These are phyloP conservation scores for Penstemon barbatus DNA, from an alignment of 257 asterid species.

Conservation along the genomic window DNA sequence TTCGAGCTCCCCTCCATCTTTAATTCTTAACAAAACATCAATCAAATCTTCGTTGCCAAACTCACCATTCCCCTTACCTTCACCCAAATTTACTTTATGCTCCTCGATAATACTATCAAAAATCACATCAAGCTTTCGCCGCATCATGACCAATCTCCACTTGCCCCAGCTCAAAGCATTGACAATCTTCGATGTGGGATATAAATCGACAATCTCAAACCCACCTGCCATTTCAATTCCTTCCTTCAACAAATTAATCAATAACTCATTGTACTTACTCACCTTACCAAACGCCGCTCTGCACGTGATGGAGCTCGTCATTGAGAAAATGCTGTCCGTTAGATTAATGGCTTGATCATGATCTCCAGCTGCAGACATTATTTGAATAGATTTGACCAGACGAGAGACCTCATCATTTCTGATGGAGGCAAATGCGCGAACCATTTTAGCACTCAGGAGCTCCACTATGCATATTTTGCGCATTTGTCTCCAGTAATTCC, in stretches of 20 bases:
- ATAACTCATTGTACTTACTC: neutral
- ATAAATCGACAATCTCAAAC: slow-evolving; percentile 22
- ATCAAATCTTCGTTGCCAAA: slow-evolving; percentile 31
- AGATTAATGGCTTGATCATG: neutral
- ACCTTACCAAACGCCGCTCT: slow-evolving; percentile 33
- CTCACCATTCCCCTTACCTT: slow-evolving; percentile 23
- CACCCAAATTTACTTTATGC: slow-evolving; percentile 12
- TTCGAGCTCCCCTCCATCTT: slow-evolving; percentile 20
- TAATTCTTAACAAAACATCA: slow-evolving; percentile 28
- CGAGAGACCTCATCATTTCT: slow-evolving; percentile 23
- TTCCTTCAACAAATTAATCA: slow-evolving; percentile 4
- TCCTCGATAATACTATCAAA: slow-evolving; percentile 23
- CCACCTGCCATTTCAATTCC: neutral
- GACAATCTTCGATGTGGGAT: slow-evolving; percentile 17
- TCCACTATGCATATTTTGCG: slow-evolving; percentile 33
- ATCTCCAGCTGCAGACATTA: neutral
- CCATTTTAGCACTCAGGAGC: slow-evolving; percentile 27
- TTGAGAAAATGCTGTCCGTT: slow-evolving; percentile 1
- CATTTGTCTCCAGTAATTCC: slow-evolving; percentile 36
- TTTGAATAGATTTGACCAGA: neutral
- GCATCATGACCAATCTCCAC: slow-evolving; percentile 11
- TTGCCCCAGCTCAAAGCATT: slow-evolving; percentile 13
- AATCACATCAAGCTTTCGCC: slow-evolving; percentile 19
- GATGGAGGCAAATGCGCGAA: slow-evolving; percentile 19
- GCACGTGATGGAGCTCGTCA: slow-evolving; percentile 18